Conservation (phyloP, 1,284 basidiomycete species). For the Gomphus bonarii region DNA sequence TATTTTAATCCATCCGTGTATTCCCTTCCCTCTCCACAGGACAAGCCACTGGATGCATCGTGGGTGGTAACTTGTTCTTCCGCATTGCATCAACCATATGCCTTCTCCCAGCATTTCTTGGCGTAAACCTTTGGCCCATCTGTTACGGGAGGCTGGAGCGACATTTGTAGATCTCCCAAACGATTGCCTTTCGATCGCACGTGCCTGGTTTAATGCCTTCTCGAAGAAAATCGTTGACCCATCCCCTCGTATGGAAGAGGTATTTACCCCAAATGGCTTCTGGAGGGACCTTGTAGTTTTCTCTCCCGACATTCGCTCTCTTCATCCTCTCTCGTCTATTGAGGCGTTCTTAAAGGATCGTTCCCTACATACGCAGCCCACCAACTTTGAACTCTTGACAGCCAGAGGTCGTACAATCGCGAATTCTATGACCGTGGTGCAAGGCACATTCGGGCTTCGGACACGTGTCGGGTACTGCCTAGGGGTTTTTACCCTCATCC, state of each 20-base stretch:
- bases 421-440: conserved; percentile 5
- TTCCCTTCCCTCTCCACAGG: not conserved
- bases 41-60: not conserved
- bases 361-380: not conserved
- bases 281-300: conserved; percentile 15
- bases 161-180: not conserved
- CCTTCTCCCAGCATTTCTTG: not conserved
- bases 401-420: not conserved
- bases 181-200: not conserved
- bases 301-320: conserved; percentile 13
- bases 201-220: not conserved
- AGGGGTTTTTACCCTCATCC: conserved; percentile 14
- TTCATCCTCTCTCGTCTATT: conserved; percentile 10
- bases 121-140: not conserved
- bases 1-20: not conserved
- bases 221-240: not conserved
- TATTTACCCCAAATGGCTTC: conserved; percentile 7
- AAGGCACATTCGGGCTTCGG: conserved; percentile 14
- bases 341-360: conserved; percentile 8
- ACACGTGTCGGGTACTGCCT: conserved; percentile 13
- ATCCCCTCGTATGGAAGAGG: not conserved
- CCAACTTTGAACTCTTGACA: not conserved
- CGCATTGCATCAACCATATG: not conserved
- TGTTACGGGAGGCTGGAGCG: not conserved
- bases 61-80: not conserved